Evolutionary conservation across 495 filamentous ascomycete genomes (phyloP), one percentile per base, ranked within the genome.

Genomic region (Chaetomidium leptoderma): DNA sequence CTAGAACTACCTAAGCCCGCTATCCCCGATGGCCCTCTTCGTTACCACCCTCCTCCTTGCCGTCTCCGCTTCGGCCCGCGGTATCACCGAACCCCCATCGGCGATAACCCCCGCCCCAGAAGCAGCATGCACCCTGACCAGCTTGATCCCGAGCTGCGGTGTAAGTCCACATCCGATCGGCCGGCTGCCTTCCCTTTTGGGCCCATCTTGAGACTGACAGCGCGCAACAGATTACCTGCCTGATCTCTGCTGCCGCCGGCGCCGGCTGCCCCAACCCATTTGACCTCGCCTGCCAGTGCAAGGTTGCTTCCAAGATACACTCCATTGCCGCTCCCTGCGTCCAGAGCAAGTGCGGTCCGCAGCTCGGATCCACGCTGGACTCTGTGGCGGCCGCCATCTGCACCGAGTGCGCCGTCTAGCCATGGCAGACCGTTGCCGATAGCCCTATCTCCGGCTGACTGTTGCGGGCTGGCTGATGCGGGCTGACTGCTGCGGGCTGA

Each of bases 81-180:
- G 36, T 5, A 50, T 50, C 36, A 50, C 45, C 29, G 45, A 50
- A 43, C n/a, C 55, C 14, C 55, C 26, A 23, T 35, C 26, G 21
- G 44, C 37, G 21, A 43, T 50, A 45, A 57, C 46, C 0, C 13
- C 26, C 0, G 46, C 37, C 8, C 37, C 39, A 4, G 23, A 7
- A 0, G 46, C 29, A 2, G 21, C 42, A 14, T 61, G 59, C 19
- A n/a, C 53, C 23, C 6, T 56, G 4, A 57, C 46, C 7, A 40
- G 16, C 47, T 46, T 39, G 32, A 57, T 61, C 7, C 58, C 58
- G 8, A 13, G 5, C 11, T 61, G 58, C 39, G 58, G 53, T 51
- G 46, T 61, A 46, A 57, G 53, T 57, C 9, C 10, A 23, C 4
- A 6, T 40, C 23, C 3, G 24, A 10, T n/a, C n/a, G n/a, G 4